phyloP scores from a whole-genome alignment of 176 grass and related monocot genomes.

The Carex parvula region DNA sequence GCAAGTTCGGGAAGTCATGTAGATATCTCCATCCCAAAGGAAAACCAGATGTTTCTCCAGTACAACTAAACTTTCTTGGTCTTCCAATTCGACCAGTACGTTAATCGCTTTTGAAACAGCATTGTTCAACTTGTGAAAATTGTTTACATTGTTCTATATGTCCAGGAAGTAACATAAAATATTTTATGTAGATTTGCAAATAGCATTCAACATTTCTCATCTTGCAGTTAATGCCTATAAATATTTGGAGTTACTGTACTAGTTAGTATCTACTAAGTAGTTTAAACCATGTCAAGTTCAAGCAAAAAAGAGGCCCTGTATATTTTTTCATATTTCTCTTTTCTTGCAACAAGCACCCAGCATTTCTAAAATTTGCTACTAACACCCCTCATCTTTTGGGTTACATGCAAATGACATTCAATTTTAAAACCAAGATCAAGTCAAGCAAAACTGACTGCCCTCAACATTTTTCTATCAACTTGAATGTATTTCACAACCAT shows the following conservation, averaged over 20 bases:
- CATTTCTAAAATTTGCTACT: background rate
- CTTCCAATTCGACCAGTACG: conserved; percentile 92
- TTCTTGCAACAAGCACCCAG: background rate
- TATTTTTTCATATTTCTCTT: background rate
- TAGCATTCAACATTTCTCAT: background rate
- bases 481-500: background rate
- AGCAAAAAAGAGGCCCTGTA: background rate
- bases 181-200: background rate
- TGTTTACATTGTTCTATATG: background rate
- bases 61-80: conserved; percentile 83
- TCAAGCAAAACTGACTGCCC: background rate
- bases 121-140: background rate
- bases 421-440: background rate
- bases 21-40: conserved; percentile 60
- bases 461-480: background rate
- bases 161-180: background rate
- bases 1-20: conserved; percentile 83
- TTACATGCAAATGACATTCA: background rate
- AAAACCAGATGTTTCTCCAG: conserved; percentile 51
- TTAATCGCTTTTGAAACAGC: conserved; percentile 5
- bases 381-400: background rate
- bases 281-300: conserved; percentile 1
- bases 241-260: background rate
- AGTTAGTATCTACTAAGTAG: background rate
- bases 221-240: background rate